A percentile compares a stretch with the other conserved stretches of the same genome.
These are phyloP conservation scores for Afroboletus lepidellus DNA, from an alignment of 1,284 basidiomycete species.

Conservation along the genomic window DNA sequence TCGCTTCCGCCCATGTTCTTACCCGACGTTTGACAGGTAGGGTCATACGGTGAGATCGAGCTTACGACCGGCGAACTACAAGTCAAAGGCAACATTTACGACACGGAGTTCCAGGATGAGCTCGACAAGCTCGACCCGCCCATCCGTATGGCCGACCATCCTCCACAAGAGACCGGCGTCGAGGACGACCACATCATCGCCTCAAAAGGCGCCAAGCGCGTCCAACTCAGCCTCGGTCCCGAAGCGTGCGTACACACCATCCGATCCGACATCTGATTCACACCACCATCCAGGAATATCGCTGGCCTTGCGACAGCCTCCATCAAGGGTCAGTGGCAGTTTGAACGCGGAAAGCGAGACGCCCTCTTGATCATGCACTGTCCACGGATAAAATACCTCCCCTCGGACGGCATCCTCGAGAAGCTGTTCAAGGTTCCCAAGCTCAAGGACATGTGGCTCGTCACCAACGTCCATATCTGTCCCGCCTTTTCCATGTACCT, in stretches of 20 bases:
- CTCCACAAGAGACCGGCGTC: conserved; percentile 3
- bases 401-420: conserved; percentile 11
- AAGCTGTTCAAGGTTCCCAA: conserved; percentile 17
- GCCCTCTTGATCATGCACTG: conserved; percentile 29
- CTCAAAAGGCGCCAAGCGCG: conserved; percentile 19
- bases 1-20: background rate
- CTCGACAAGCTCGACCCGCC: conserved; percentile 4
- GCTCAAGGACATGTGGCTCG: conserved; percentile 26
- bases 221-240: conserved; percentile 5
- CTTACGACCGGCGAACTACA: conserved; percentile 20
- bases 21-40: conserved; percentile 17
- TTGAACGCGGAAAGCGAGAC: conserved; percentile 25
- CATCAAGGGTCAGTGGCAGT: conserved; percentile 30
- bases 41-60: conserved; percentile 24
- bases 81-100: conserved; percentile 27
- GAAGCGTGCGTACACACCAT: conserved; percentile 16
- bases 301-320: conserved; percentile 23
- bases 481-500: conserved; percentile 32
- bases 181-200: conserved; percentile 26
- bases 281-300: conserved; percentile 8
- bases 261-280: no score
- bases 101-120: conserved; percentile 15
- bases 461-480: conserved; percentile 23
- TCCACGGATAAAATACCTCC: conserved; percentile 23
- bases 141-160: conserved; percentile 14